Conservation (phyloP, 352 stramenopile genomes). For the Phytophthora podocarpi region DNA sequence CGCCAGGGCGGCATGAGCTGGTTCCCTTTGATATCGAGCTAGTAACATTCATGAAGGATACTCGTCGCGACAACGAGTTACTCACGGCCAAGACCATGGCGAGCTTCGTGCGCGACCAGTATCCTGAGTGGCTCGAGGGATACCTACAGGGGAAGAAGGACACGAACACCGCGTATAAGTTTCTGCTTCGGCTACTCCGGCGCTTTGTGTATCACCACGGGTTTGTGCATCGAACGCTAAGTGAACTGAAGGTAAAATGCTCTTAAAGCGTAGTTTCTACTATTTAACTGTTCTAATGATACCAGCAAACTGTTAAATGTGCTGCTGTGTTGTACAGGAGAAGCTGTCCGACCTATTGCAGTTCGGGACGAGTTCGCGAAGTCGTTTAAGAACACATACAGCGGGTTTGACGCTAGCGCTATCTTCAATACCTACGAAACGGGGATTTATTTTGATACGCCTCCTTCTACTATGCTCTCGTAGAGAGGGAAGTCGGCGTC, state of each 20-base stretch:
- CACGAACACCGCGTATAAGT: conserved; percentile 2
- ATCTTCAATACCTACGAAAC: conserved; percentile 7
- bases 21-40: conserved; percentile 6
- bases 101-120: conserved; percentile 1
- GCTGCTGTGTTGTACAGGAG: conserved; percentile 2
- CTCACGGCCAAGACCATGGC: conserved; percentile 5
- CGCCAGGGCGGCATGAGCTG: background rate
- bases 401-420: too few species aligned
- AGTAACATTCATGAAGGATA: conserved; percentile 13
- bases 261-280: background rate
- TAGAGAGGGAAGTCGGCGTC: background rate
- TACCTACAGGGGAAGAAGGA: conserved; percentile 4
- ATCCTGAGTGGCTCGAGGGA: conserved; percentile 2
- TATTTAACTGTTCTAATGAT: too few species aligned
- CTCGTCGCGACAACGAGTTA: background rate
- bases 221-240: conserved; percentile 1
- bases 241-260: conserved; percentile 3
- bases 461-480: conserved; percentile 5
- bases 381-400: conserved; percentile 3
- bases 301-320: too few species aligned
- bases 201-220: conserved; percentile 9
- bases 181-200: background rate
- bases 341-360: conserved; percentile 3
- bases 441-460: background rate
- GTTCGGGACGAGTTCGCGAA: conserved; percentile 11